Base-by-base conservation (phyloP, 1,284 basidiomycete species). In the Omphalotus olearius region DNA sequence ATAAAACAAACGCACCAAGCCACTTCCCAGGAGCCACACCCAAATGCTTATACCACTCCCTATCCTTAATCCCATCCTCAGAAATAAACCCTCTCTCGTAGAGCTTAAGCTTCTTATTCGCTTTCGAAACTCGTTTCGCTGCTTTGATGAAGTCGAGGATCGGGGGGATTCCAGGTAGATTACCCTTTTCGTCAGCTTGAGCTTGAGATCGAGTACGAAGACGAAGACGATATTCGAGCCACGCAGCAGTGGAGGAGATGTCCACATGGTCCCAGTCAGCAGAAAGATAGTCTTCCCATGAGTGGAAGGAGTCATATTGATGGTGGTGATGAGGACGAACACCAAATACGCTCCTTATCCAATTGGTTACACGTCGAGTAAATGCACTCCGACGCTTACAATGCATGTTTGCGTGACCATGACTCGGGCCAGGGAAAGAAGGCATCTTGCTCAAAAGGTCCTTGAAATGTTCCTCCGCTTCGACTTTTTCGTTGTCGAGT, bases 71-170 rank as follows among this genome's bases (percentile, higher is more conserved):
- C 0, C 95, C 95, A 17, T 77, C 79, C 59, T 88, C 74, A 4
- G 83, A 83, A 59, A 96, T 85, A 69, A 98, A 93, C 9, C 91
- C 92, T 50, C 78, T 77, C 66, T 98, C 95, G 60, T 96, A 96
- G 2, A 69, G 63, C 30, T 78, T 71, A 30, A 95, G 70, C 65
- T 85, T 87, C 68, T 76, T 71, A 67, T 97, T 97, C 46, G 85
- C 78, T 28, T 56, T 64, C 39, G 75, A 74, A 37, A 95, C 79
- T 36, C 83, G 78, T 59, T 78, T 76, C 6, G 81, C 77, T 2
- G 86, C 82, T 58, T 76, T 74, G 56, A 80, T 73, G 60, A 92
- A 71, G 53, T 78, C 71, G 49, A 61, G 59, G 43, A 74, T 60
- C 3, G 44, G 47, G 56, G 51, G 51, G 35, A 45, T 26, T 2